Conservation (phyloP, 2,329 filamentous ascomycete genomes). For the Torrubiella hemipterigena region DNA sequence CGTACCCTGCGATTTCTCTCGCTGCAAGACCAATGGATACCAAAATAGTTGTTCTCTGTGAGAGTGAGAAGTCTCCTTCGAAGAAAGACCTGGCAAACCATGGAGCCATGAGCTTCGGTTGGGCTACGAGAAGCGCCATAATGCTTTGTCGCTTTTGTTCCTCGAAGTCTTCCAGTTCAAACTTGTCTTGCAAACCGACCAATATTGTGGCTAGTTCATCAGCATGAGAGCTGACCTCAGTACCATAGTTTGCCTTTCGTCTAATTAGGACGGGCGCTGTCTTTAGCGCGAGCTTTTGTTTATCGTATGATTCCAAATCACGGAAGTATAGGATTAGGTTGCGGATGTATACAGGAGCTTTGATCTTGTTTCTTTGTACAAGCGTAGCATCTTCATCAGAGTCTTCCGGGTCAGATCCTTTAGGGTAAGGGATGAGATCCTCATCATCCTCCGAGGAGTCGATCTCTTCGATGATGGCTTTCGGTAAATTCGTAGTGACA, state of each 20-base stretch:
- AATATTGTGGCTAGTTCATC: conserved; percentile 69
- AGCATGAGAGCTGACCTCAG: conserved; percentile 73
- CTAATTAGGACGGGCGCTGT: conserved; percentile 73
- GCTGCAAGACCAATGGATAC: conserved; percentile 71
- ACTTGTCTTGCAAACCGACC: conserved; percentile 74
- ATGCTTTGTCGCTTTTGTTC: conserved; percentile 67
- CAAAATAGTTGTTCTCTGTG: conserved; percentile 71
- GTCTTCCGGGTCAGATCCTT: conserved; percentile 81
- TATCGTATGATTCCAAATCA: conserved; percentile 74
- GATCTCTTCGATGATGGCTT: conserved; percentile 54
- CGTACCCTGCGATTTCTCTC: conserved; percentile 72
- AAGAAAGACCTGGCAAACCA: conserved; percentile 84
- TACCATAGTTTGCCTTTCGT: conserved; percentile 78
- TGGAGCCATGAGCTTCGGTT: conserved; percentile 65
- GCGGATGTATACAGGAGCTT: conserved; percentile 79
- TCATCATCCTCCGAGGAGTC: conserved; percentile 49
- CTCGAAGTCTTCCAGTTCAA: conserved; percentile 67
- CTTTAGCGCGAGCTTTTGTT: conserved; percentile 65
- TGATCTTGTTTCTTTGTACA: conserved; percentile 70
- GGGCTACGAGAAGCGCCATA: conserved; percentile 66
- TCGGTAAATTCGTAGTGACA: conserved; percentile 16
- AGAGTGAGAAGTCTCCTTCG: conserved; percentile 80
- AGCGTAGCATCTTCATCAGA: conserved; percentile 88
- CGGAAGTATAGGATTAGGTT: conserved; percentile 70
- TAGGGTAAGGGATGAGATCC: conserved; percentile 66